Base-by-base conservation (phyloP, 306 rosid genomes). In the Oxytropis ochrocephala region DNA sequence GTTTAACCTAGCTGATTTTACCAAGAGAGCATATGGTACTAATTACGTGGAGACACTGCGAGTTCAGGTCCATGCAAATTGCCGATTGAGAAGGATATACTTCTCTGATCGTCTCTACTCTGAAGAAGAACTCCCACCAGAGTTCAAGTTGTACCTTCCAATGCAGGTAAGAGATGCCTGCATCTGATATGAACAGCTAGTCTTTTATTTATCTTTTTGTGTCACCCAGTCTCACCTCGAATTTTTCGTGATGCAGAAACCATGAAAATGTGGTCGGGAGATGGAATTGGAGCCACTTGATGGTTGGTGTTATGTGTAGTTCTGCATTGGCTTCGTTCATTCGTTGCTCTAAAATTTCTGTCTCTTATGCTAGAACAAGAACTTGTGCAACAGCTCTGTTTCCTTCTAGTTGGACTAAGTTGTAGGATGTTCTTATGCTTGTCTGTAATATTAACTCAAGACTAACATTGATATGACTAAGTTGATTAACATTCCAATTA, bases 11-110 rank as follows among this genome's bases (percentile, higher is more conserved):
- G 86, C 60, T 32, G 99, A 94, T 81, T 85, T 94, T 64, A 91
- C 92, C 32, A 81, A 89, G 85, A 91, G 95, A 80, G 99, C 99
- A 17, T 91, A 94, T 73, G 97, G 99, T 50, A 94, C 99, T n/a
- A 94, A 94, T 65, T 91, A 94, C 67, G 93, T 87, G 4, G 99
- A 94, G 89, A 94, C 96, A 1, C 82, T 94, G 80, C 87, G 96
- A 27, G 99, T 91, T 76, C 99, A 91, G 89, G 92, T 91, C 64
- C 99, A 94, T 71, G 95, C 99, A 30, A 94, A 94, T 70, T 94
- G 97, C 72, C 89, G 95, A 39, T 77, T 91, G 86, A 85, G 99
- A 79, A 87, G 98, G 87, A 94, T 94, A 67, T 89, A 94, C 69
- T 94, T 94, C 76, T 83, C 97, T 1, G 97, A 94, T 63, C 96